phyloP scores from a whole-genome alignment of 1,284 basidiomycete genomes.

The Moesziomyces antarcticus region DNA sequence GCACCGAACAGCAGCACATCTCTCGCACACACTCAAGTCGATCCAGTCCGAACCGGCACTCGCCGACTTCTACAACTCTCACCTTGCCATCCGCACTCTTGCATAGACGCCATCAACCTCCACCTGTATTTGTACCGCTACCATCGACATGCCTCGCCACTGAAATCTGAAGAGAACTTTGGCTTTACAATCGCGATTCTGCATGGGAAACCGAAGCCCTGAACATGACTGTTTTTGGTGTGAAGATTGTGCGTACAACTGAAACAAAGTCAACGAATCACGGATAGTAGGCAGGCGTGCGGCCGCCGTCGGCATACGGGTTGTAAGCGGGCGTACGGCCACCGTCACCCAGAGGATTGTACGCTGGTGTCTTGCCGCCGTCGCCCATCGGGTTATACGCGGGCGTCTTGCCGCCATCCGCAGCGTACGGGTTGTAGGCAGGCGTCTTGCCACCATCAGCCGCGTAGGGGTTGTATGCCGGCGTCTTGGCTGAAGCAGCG shows the following conservation, averaged over 20 bases:
- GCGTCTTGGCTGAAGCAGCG: constrained; percentile 19
- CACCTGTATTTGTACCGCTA: not conserved
- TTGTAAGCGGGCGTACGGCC: constrained; percentile 51
- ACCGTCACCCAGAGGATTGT: constrained; percentile 51
- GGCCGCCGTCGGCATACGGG: constrained; percentile 50
- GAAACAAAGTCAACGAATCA: not conserved
- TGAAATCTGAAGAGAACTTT: too few relatives aligned
- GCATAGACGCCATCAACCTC: not conserved
- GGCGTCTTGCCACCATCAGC: constrained; percentile 45
- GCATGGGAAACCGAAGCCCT: too few relatives aligned
- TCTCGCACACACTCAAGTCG: constrained; percentile 18
- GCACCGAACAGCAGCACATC: constrained; percentile 18
- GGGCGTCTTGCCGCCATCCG: constrained; percentile 56
- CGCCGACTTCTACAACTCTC: constrained; percentile 11
- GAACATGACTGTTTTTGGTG: not conserved
- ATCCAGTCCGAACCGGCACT: constrained; percentile 24
- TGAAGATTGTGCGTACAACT: not conserved
- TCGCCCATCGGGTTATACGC: constrained; percentile 50
- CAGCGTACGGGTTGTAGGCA: constrained; percentile 32
- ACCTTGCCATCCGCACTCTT: constrained; percentile 1
- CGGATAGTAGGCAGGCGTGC: constrained; percentile 18
- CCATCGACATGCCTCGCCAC: too few relatives aligned
- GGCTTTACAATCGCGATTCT: too few relatives aligned
- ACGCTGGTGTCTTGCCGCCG: constrained; percentile 64
- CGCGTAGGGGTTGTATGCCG: constrained; percentile 47